Evolutionary conservation across 352 stramenopile genomes (phyloP), one percentile per base, ranked within the genome.

Genomic region (Elongisporangium prolatum): DNA sequence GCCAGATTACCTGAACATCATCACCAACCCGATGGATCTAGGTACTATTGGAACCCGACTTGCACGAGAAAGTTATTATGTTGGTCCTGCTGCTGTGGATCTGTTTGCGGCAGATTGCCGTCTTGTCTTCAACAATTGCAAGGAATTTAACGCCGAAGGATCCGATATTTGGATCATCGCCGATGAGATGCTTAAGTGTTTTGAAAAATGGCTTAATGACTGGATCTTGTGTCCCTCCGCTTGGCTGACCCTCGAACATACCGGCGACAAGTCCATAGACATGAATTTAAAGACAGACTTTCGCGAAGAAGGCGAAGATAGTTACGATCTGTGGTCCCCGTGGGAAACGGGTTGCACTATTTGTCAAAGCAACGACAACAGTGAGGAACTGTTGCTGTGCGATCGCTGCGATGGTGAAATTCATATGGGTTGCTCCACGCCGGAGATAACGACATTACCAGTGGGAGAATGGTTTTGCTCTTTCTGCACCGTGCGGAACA

Each of bases 161-260:
- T 96, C 88, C 0, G 85, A 89, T 18, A 96, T 96, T 57, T 92
- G 77, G 77, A 48, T 69, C 21, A 67, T 90, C 60, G 85, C 88
- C 2, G 66, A 94, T 38, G 76, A 77, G 10, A 65, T 96, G 4
- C 59, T 87, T 6, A 77, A 79, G 57, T 80, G 69, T 3, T 96
- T 96, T 58, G 88, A 96, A 49, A 93, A 93, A 54, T 93, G 87
- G 78, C 60, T 92, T 21, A 93, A 93, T 62, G 82, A 96, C 20
- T 96, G 88, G 88, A 60, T 95, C 52, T 59, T 94, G 21, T 80
- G 70, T 25, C 85, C 87, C 2, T 81, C 78, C 0, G 85, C 87
- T 10, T 96, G 85, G 87, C 63, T 94, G n/a, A 84, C 86, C 51
- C 69, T 96, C 8, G 57, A 73, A 14, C 67, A 75, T 18, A 81